Conservation (phyloP, 2,329 filamentous ascomycete species). For the Aspergillus viridinutans region DNA sequence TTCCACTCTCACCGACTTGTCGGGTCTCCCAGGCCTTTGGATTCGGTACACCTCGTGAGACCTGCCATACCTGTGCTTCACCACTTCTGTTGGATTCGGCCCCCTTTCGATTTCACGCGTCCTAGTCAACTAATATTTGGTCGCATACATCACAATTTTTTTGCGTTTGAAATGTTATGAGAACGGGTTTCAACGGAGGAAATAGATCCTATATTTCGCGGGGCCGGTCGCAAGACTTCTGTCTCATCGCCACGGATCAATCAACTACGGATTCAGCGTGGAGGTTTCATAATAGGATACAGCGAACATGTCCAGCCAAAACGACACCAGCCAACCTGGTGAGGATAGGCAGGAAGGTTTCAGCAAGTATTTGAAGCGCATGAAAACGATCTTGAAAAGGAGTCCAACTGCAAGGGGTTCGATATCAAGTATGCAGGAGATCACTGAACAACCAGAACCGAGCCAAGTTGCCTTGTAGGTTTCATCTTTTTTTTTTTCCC, state of each 20-base stretch:
- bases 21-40: constrained; percentile 24
- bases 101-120: neutral
- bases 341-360: constrained; percentile 31
- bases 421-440: neutral
- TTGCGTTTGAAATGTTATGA: neutral
- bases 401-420: constrained; percentile 22
- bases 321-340: constrained; percentile 10
- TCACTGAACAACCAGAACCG: constrained; percentile 1
- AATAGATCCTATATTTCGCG: neutral
- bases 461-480: constrained; percentile 10
- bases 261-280: neutral
- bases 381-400: constrained; percentile 35
- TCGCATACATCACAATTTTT: neutral
- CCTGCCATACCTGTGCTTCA: constrained; percentile 1
- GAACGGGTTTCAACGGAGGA: neutral
- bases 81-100: neutral
- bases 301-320: constrained; percentile 21
- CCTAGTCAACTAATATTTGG: neutral
- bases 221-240: neutral
- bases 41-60: constrained; percentile 18
- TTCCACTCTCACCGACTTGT: constrained; percentile 16
- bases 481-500: neutral
- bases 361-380: constrained; percentile 37
- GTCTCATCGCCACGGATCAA: neutral
- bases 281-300: neutral